Percentiles rank a stretch among this genome's conserved stretches.
Conservation (phyloP, 768 basidiomycete genomes). For the Lanmaoa rubissima region DNA sequence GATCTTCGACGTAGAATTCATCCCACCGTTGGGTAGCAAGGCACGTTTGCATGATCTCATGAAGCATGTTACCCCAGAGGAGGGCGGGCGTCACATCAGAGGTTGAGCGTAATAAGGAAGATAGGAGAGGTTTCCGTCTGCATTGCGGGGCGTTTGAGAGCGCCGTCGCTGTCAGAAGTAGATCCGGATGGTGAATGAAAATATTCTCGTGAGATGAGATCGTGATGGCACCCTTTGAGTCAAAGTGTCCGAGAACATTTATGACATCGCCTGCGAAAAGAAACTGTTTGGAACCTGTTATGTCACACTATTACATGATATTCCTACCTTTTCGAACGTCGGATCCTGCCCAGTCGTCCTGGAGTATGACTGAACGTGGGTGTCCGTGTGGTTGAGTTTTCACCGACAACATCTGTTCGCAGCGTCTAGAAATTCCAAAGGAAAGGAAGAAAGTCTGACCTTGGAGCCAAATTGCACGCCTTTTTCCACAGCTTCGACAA, state of each 20-base stretch:
- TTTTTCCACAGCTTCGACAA: slow-evolving; percentile 48
- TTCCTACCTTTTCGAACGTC: slow-evolving; percentile 58
- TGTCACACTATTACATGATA: neutral
- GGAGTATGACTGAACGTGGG: slow-evolving; percentile 53
- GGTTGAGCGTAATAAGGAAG: slow-evolving; percentile 54
- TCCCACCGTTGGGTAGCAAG: slow-evolving; percentile 63
- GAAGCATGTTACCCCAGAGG: slow-evolving; percentile 91
- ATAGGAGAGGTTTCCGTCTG: slow-evolving; percentile 81
- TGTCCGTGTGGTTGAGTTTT: slow-evolving; percentile 40
- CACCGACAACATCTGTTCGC: slow-evolving; percentile 49
- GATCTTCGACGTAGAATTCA: slow-evolving; percentile 54
- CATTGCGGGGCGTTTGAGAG: slow-evolving; percentile 84
- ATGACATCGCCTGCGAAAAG: slow-evolving; percentile 66
- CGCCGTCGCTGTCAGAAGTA: slow-evolving; percentile 87
- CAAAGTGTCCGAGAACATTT: slow-evolving; percentile 64
- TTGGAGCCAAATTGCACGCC: slow-evolving; percentile 24
- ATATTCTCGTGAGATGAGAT: slow-evolving; percentile 66
- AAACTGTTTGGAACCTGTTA: neutral
- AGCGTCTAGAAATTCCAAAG: neutral
- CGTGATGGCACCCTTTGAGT: slow-evolving; percentile 43
- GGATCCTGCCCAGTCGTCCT: slow-evolving; percentile 75
- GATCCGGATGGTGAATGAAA: slow-evolving; percentile 88
- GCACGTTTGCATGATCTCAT: slow-evolving; percentile 86
- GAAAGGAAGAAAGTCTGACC: slow-evolving; percentile 9
- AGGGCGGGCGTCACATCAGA: slow-evolving; percentile 64